Evolutionary conservation across 2,329 filamentous ascomycete species (phyloP), one percentile per base, ranked within the genome.

Genomic region (Proliferodiscus dingleyae): DNA sequence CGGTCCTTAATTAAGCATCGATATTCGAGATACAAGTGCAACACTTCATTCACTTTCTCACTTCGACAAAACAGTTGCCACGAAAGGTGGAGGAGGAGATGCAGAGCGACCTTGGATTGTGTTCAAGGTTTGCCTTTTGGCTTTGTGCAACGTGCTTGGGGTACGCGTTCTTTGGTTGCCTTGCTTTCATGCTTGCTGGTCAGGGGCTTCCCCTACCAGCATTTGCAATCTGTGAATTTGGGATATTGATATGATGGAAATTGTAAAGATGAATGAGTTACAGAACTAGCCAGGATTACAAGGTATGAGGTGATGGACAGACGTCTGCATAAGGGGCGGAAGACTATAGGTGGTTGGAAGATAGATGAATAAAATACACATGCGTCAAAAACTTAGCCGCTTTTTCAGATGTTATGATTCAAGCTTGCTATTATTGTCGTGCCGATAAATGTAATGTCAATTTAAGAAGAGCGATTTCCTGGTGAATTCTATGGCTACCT

Each of bases 211-310:
- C 42, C 41, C 37, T 45, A 15, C 37, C 29, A 41, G 29, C 40
- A 33, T 16, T 33, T 21, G 33, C 16, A 28, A 21, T 22, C 32
- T 15, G 30, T 41, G 34, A 26, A 38, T 44, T 30, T 33, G 40
- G 42, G 41, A 32, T 37, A 23, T 45, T 40, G 9, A 30, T 37
- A 50, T 26, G 47, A 49, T 46, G 32, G 46, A 55, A 53, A 57
- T 55, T 53, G 50, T 47, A 43, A 41, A 54, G 44, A 55, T 57
- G 51, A 47, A 57, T 49, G 50, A 55, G 42, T 50, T 26, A 26
- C 24, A 57, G 38, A 52, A 52, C 52, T 50, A 53, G 54, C 54
- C 54, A 53, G 54, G 54, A 47, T 49, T 51, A 52, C 54, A 51
- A 55, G 52, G 52, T 57, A 57, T 52, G 37, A 46, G 49, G 53